Evolutionary conservation across 2,329 filamentous ascomycete species (phyloP).

Genomic region (Cladosporium sp.): DNA sequence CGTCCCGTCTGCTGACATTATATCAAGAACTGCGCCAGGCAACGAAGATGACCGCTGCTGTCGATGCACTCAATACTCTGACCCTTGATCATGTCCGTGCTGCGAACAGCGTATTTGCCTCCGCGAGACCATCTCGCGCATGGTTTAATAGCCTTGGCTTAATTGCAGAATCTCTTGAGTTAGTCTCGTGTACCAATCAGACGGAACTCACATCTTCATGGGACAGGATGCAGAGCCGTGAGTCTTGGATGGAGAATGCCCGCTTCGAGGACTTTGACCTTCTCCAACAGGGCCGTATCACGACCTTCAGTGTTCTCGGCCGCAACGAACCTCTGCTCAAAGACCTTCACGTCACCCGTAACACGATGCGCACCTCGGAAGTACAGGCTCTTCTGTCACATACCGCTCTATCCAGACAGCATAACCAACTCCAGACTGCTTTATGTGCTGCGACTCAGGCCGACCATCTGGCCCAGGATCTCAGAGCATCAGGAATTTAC

Average conservation of each 20-base stretch:
- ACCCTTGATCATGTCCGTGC: background rate
- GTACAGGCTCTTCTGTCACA: constrained; percentile 72
- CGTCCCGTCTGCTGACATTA: constrained; percentile 44
- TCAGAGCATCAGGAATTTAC: constrained; percentile 65
- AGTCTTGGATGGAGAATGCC: constrained; percentile 64
- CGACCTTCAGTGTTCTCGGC: constrained; percentile 73
- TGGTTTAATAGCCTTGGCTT: constrained; percentile 58
- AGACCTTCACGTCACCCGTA: constrained; percentile 57
- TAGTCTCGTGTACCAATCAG: constrained; percentile 51
- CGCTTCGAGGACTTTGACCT: constrained; percentile 75
- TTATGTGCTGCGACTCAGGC: constrained; percentile 79
- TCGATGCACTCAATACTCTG: background rate
- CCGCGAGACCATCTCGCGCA: constrained; percentile 14
- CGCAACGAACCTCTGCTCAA: constrained; percentile 62
- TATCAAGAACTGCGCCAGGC: constrained; percentile 64
- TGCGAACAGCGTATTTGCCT: background rate
- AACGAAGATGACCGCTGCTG: background rate
- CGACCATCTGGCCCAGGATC: constrained; percentile 69
- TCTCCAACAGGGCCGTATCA: constrained; percentile 77
- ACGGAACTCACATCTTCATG: constrained; percentile 61
- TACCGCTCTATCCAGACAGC: constrained; percentile 70
- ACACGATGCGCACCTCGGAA: constrained; percentile 66
- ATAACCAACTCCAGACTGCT: constrained; percentile 80
- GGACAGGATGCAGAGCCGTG: constrained; percentile 59
- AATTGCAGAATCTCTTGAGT: constrained; percentile 76